A percentile compares a stretch with the other conserved stretches of the same genome.
Conservation (phyloP, 805 yeast species). For the Yarrowia hollandica region DNA sequence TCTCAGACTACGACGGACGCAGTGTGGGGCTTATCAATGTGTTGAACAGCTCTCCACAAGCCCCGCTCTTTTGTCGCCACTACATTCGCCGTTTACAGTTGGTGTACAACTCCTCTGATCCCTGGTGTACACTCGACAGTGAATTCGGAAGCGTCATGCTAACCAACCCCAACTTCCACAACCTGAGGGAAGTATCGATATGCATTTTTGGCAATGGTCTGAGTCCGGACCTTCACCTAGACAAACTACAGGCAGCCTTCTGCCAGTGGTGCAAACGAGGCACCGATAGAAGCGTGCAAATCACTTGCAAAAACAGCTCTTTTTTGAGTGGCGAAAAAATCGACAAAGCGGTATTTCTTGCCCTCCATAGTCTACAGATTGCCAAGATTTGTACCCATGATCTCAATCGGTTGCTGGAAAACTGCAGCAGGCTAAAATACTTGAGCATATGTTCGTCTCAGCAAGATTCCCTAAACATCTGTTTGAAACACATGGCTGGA, state of each 20-base stretch:
- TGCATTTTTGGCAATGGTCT: slow-evolving; percentile 2
- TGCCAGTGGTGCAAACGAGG: neutral
- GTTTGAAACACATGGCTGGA: neutral
- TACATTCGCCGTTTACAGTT: neutral
- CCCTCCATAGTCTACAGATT: neutral
- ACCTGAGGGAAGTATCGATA: neutral
- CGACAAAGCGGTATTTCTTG: neutral
- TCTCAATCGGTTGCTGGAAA: neutral
- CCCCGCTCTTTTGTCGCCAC: neutral
- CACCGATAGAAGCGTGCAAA: neutral
- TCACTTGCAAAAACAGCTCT: slow-evolving; percentile 5
- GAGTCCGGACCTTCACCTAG: neutral
- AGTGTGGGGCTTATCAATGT: neutral
- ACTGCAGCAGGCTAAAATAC: neutral
- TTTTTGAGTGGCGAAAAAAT: neutral
- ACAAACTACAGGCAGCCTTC: neutral
- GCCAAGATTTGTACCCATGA: neutral
- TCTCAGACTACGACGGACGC: neutral
- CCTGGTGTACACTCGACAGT: neutral
- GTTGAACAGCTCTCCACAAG: neutral
- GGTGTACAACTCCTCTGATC: slow-evolving; percentile 10
- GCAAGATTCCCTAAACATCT: neutral
- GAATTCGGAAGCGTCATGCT: neutral
- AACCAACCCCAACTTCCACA: neutral
- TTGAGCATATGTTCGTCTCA: neutral